phyloP scores from a whole-genome alignment of 2,329 filamentous ascomycete species.

The Chalaropsis thielavioides region DNA sequence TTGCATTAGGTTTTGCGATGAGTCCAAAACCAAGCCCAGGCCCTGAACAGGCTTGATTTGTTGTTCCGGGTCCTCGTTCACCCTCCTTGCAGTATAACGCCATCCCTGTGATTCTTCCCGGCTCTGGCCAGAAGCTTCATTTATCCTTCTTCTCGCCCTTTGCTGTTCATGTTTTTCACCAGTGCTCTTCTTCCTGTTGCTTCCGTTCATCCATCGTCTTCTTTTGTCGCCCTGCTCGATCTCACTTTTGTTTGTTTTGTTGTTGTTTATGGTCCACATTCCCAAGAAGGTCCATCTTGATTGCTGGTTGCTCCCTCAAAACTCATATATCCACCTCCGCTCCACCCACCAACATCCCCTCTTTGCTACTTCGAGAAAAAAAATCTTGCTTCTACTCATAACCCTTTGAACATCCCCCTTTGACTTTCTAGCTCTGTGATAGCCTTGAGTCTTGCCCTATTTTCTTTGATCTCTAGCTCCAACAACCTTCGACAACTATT shows the following conservation, averaged over 20 bases:
- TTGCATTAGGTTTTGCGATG: not conserved
- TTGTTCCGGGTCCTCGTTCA: not conserved
- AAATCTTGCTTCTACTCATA: not conserved
- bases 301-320: slow-evolving; percentile 8
- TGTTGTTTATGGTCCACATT: not conserved
- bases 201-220: not conserved
- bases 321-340: not conserved
- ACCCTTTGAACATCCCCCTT: not conserved
- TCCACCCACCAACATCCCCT: not conserved
- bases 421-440: too few relatives aligned
- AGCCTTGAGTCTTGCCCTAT: not conserved
- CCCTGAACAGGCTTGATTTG: not conserved
- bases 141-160: slow-evolving; percentile 8
- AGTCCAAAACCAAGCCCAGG: slow-evolving; percentile 2
- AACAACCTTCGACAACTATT: not conserved
- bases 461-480: not conserved
- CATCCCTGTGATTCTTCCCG: not conserved
- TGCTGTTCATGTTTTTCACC: not conserved
- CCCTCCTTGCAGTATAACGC: not conserved
- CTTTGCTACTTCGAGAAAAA: not conserved
- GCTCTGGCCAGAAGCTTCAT: not conserved
- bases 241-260: not conserved
- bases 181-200: not conserved
- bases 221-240: not conserved
- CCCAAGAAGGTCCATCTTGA: not conserved